Evolutionary conservation across 495 filamentous ascomycete species (phyloP), one percentile per base, ranked within the genome.

Genomic region (Chaetomium tenue): DNA sequence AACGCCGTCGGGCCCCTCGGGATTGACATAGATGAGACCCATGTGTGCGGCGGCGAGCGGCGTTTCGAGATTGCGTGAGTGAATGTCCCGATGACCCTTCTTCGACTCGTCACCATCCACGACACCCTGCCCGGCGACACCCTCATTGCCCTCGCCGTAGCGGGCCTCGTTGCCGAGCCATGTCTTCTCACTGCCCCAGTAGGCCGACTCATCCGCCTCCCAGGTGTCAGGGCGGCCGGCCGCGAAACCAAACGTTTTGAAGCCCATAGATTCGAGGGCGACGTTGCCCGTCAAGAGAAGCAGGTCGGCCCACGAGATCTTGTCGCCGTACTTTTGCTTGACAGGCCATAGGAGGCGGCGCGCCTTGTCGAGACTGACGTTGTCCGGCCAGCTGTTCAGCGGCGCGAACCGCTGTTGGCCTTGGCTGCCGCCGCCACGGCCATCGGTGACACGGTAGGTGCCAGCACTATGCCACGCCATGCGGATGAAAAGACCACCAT

Each of bases 341-440:
- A 91, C 85, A 69, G 88, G 88, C 88, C 88, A 91, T 59, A 91
- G 75, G 63, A 91, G 83, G 65, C 88, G 87, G 58, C 88, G 88
- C 42, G 87, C 87, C 83, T 91, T 91, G 83, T 91, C 88, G 55
- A 91, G 82, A 68, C 80, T 85, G 65, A 86, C 87, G 66, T 91
- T 91, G 78, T 91, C 88, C 62, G 88, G 88, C 88, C 88, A 91
- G 79, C 84, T 87, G 86, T 91, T 91, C 69, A 91, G 83, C 13
- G 88, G 88, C 18, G 88, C 87, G 66, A 91, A 90, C 39, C 88
- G 85, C 76, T 91, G 88, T 76, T 89, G 87, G 28, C 86, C 88
- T 69, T 84, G 76, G 48, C 87, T 88, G 69, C 86, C 87, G 66
- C 88, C 88, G 60, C 88, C 88, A 65, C 88, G 87, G 56, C 88